Percentiles rank a stretch among this genome's conserved stretches.
phyloP scores from a whole-genome alignment of 2,329 filamentous ascomycete genomes.

The Xylaria sp. region DNA sequence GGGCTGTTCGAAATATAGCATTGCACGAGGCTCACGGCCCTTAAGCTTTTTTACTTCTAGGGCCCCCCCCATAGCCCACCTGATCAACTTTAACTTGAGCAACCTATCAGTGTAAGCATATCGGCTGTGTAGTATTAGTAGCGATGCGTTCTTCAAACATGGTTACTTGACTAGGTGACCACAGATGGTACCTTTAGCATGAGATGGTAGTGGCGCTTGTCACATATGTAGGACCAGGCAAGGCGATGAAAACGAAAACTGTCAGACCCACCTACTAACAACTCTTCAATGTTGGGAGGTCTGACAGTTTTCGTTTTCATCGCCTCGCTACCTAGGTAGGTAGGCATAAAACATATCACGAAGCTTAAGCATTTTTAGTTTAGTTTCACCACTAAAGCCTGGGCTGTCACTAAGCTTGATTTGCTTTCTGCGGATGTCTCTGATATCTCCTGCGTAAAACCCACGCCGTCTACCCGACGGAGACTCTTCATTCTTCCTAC shows the following conservation, averaged over 20 bases:
- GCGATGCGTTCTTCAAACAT: conserved; percentile 3
- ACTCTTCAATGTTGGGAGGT: no score
- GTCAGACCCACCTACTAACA: no score
- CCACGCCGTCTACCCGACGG: no score
- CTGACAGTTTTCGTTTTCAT: no score
- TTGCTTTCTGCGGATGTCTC: not conserved
- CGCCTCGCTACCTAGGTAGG: no score
- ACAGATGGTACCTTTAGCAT: not conserved
- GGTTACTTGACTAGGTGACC: not conserved
- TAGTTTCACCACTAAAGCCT: not conserved
- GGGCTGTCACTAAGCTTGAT: not conserved
- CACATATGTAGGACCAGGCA: not conserved
- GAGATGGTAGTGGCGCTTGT: not conserved
- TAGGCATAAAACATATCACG: not conserved
- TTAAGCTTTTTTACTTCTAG: not conserved
- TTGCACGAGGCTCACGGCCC: not conserved
- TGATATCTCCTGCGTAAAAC: not conserved
- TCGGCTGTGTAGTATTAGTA: conserved; percentile 6
- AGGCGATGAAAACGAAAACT: no score
- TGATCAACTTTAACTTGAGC: not conserved
- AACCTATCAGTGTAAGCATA: not conserved
- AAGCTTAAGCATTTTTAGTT: not conserved
- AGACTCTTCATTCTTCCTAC: no score
- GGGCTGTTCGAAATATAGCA: conserved; percentile 57
- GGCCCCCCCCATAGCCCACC: not conserved